phyloP scores from a whole-genome alignment of 805 yeast species.

The Sungouiozyma ichnusensis region DNA sequence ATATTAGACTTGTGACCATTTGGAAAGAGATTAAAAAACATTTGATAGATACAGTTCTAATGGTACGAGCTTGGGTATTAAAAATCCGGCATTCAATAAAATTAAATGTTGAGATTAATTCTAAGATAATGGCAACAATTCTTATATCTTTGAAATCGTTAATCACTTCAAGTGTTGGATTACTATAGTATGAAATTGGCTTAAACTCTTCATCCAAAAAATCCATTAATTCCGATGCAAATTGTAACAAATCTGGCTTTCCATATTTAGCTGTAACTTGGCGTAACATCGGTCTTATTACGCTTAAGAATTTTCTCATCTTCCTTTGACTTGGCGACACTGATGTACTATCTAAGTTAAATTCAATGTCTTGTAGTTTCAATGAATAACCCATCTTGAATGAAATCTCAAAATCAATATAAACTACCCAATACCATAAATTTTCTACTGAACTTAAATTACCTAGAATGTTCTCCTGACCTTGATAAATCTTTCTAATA shows the following conservation, averaged over 20 bases:
- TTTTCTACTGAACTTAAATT: slow-evolving; percentile 13
- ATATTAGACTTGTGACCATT: slow-evolving; percentile 8
- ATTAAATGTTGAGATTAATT: slow-evolving; percentile 7
- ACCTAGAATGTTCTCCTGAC: slow-evolving; percentile 14
- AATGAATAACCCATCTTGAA: slow-evolving; percentile 19
- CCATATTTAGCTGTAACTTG: slow-evolving; percentile 5
- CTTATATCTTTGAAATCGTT: slow-evolving; percentile 1
- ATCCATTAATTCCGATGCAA: slow-evolving; percentile 1
- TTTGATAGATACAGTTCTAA: slow-evolving; percentile 8
- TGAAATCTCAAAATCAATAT: slow-evolving; percentile 17
- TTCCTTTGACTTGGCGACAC: slow-evolving; percentile 4
- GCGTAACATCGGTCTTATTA: slow-evolving; percentile 13
- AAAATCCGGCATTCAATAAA: slow-evolving; percentile 10
- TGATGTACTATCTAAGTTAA: slow-evolving; percentile 4
- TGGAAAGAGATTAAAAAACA: slow-evolving; percentile 11
- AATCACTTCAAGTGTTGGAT: not conserved
- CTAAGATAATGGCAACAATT: slow-evolving; percentile 1
- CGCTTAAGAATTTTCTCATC: slow-evolving; percentile 9
- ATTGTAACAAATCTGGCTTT: slow-evolving; percentile 8
- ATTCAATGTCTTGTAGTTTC: slow-evolving; percentile 5
- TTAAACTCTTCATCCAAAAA: slow-evolving; percentile 4
- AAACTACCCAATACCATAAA: slow-evolving; percentile 21
- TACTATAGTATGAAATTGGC: slow-evolving; percentile 1
- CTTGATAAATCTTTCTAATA: slow-evolving; percentile 9
- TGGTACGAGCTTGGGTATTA: slow-evolving; percentile 5